Conservation (phyloP, 352 stramenopile species). For the Phytopythium chamaehyphon region DNA sequence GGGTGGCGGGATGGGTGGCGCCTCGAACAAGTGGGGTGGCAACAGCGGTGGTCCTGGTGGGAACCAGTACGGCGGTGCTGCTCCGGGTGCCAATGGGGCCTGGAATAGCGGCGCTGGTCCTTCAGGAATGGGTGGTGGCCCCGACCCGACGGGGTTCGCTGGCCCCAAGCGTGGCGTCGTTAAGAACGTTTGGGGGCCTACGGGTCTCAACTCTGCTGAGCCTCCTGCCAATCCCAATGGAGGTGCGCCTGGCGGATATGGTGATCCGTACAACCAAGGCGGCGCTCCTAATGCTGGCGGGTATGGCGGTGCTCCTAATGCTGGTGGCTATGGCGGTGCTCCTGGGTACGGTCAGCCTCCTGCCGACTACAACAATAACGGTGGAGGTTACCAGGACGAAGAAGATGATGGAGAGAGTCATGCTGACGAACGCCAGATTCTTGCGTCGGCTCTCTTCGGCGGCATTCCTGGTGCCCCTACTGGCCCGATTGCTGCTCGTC, state of each 20-base stretch:
- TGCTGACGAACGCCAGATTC: slow-evolving; percentile 75
- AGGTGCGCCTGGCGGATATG: slow-evolving; percentile 23
- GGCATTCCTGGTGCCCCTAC: slow-evolving; percentile 84
- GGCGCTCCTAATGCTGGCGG: slow-evolving; percentile 9
- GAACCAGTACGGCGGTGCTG: slow-evolving; percentile 7
- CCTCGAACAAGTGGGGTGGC: slow-evolving; percentile 56
- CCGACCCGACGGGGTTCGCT: slow-evolving; percentile 39
- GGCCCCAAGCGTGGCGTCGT: slow-evolving; percentile 45
- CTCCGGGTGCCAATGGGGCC: slow-evolving; percentile 22
- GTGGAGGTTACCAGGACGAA: slow-evolving; percentile 23
- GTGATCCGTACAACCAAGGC: slow-evolving; percentile 35
- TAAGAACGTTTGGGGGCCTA: slow-evolving; percentile 86
- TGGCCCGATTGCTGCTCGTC: slow-evolving; percentile 38
- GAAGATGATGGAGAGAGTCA: slow-evolving; percentile 51
- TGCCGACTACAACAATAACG: slow-evolving; percentile 74
- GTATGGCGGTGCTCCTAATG: slow-evolving; percentile 30
- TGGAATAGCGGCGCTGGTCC: slow-evolving; percentile 22
- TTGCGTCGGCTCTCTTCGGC: slow-evolving; percentile 96
- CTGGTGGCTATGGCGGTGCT: slow-evolving; percentile 26
- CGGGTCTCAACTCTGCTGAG: slow-evolving; percentile 65
- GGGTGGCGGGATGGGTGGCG: slow-evolving; percentile 24
- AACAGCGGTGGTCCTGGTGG: slow-evolving; percentile 5
- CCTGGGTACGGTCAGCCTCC: slow-evolving; percentile 40
- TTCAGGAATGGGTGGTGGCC: slow-evolving; percentile 9
- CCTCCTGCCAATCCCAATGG: slow-evolving; percentile 13